A percentile compares a stretch with the other conserved stretches of the same genome.
These are phyloP conservation scores for Cryphonectria carpinicola DNA, from an alignment of 2,329 filamentous ascomycete species.

Conservation along the genomic window DNA sequence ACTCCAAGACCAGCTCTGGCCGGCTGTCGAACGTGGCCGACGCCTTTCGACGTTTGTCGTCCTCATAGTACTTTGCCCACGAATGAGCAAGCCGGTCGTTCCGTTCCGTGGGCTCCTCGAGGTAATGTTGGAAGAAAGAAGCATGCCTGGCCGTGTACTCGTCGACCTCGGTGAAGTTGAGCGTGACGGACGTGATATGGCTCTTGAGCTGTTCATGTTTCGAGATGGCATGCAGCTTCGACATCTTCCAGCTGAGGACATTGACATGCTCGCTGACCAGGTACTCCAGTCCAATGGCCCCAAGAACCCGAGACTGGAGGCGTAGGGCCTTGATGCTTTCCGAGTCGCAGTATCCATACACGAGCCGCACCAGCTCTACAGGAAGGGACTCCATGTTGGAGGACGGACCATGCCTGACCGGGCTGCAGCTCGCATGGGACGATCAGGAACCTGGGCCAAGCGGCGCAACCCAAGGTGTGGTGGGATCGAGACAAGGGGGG, in stretches of 20 bases:
- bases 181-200: constrained; percentile 47
- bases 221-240: constrained; percentile 49
- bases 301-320: constrained; percentile 42
- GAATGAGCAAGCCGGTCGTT: constrained; percentile 41
- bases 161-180: constrained; percentile 50
- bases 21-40: constrained; percentile 43
- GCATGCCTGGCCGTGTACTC: constrained; percentile 45
- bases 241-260: constrained; percentile 48
- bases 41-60: constrained; percentile 39
- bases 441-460: constrained; percentile 11
- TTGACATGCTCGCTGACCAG: constrained; percentile 47
- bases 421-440: constrained; percentile 25
- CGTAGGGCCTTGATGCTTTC: constrained; percentile 47
- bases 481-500: constrained; percentile 2
- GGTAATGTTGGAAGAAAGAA: constrained; percentile 43
- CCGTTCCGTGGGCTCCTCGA: constrained; percentile 43
- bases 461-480: constrained; percentile 13
- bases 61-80: constrained; percentile 43
- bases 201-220: constrained; percentile 46
- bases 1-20: constrained; percentile 42
- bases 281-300: constrained; percentile 48
- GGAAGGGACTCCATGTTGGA: constrained; percentile 38
- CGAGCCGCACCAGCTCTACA: constrained; percentile 46
- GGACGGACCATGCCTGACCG: constrained; percentile 26
- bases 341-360: constrained; percentile 47